Evolutionary conservation across 371 early-diverging fungal genomes (phyloP).

Genomic region (Mucor sp.): DNA sequence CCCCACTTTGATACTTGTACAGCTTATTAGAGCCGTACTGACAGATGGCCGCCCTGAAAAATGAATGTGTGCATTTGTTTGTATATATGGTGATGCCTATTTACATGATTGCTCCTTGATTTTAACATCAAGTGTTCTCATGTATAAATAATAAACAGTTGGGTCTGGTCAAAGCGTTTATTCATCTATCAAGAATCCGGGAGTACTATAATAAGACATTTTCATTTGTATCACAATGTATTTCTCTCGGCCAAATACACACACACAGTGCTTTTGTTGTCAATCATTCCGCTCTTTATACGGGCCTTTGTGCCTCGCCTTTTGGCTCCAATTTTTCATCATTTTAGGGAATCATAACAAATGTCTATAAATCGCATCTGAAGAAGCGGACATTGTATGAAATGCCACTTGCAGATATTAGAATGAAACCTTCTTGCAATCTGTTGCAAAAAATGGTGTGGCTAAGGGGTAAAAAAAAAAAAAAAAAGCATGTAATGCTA

Average conservation of each 20-base stretch:
- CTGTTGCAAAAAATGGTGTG: background rate
- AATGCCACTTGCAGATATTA: background rate
- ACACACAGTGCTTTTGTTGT: background rate
- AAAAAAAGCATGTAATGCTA: background rate
- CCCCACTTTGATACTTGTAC: background rate
- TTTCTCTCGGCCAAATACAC: too few relatives aligned
- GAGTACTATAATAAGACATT: background rate
- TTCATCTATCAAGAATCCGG: background rate
- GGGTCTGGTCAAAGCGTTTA: background rate
- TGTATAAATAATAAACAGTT: background rate
- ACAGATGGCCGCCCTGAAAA: background rate
- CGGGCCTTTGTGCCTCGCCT: background rate
- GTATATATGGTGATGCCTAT: background rate
- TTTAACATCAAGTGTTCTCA: too few relatives aligned
- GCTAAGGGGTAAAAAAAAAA: background rate
- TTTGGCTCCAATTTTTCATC: background rate
- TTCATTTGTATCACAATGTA: background rate
- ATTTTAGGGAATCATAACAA: background rate
- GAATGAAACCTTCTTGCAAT: background rate
- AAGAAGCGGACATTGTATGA: background rate
- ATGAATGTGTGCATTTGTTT: slow-evolving; percentile 4
- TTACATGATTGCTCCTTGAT: background rate
- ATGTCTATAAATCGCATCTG: background rate
- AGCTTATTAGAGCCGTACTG: background rate
- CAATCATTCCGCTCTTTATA: background rate